Evolutionary conservation across 2,329 filamentous ascomycete species (phyloP), one percentile per base, ranked within the genome.

Genomic region (Juglanconis oblonga): DNA sequence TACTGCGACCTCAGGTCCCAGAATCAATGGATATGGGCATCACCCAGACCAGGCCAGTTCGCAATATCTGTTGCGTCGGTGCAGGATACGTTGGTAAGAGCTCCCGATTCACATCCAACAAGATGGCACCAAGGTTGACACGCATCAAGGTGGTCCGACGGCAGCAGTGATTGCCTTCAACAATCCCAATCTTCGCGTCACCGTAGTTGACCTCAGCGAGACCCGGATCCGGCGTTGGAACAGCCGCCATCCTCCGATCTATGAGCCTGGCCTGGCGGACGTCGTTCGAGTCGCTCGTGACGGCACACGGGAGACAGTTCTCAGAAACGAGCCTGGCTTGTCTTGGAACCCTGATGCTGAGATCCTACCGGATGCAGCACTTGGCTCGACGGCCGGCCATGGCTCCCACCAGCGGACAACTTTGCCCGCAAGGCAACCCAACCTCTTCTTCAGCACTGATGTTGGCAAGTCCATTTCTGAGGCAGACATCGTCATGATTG

Each of bases 391-490:
- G n/a, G 44, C 45, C 32, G 31, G 29, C 7, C 4, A 13, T 29
- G 35, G 14, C 36, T 17, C 31, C 38, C 14, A n/a, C 5, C 50
- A 50, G 33, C 24, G 11, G 13, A 54, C 45, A 6, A 29, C 67
- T 2, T 68, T 82, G 8, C 64, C 76, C 6, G 73, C 76, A 11
- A 82, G 86, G 45, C 68, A 75, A 55, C 81, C 85, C 11, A 94
- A 93, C 72, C 78, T 94, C 17, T 82, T 87, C 77, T 94, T 94
- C 76, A 88, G 88, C 3, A 89, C 85, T 24, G 81, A 91, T 56
- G 80, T 90, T 9, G 80, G 80, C 24, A 77, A 74, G 63, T 79
- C 78, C 62, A 88, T 93, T 62, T 72, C 78, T 31, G 83, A 86
- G 64, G 89, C 90, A 11, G 89, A 93, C 69, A 75, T 93, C 49